phyloP scores from a whole-genome alignment of 176 grass and related monocot species.

The Triticum turgidum region DNA sequence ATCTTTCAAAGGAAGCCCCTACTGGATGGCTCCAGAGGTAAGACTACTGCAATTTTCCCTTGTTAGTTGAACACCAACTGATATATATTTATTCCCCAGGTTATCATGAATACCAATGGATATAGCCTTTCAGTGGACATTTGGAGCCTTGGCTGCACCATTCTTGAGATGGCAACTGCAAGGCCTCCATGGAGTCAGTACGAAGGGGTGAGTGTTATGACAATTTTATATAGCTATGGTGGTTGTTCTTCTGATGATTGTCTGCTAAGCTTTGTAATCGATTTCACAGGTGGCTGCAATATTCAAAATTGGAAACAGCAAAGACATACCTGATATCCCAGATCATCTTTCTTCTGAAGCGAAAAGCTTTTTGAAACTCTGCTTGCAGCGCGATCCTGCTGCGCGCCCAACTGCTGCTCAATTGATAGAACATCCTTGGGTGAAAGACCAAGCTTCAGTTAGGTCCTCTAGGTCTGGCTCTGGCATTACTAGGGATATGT shows the following conservation, averaged over 20 bases:
- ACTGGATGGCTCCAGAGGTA: slow-evolving; percentile 99
- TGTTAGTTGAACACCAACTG: neutral
- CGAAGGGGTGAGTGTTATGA: slow-evolving; percentile 72
- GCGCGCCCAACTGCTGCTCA: slow-evolving; percentile 79
- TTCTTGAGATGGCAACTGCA: slow-evolving; percentile 95
- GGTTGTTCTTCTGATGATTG: neutral
- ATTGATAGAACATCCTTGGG: slow-evolving; percentile 83
- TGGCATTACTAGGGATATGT: slow-evolving; percentile 42
- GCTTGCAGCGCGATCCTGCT: slow-evolving; percentile 89
- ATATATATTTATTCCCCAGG: slow-evolving; percentile 39
- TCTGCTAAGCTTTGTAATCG: slow-evolving; percentile 11
- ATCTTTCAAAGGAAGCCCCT: slow-evolving; percentile 97
- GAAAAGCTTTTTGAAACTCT: slow-evolving; percentile 77
- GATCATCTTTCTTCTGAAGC: slow-evolving; percentile 71
- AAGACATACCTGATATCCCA: slow-evolving; percentile 95
- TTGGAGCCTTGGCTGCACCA: slow-evolving; percentile 99
- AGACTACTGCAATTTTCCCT: neutral
- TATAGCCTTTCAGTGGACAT: slow-evolving; percentile 98
- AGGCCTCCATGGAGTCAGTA: slow-evolving; percentile 95
- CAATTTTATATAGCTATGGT: neutral
- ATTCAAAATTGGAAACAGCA: slow-evolving; percentile 99
- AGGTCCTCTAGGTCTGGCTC: slow-evolving; percentile 46
- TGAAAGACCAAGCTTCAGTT: slow-evolving; percentile 54
- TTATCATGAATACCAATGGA: slow-evolving; percentile 95
- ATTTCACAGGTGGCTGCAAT: slow-evolving; percentile 87